A percentile compares a stretch with the other conserved stretches of the same genome.
phyloP scores from a whole-genome alignment of 805 yeast species.

The Lipomyces kockii region DNA sequence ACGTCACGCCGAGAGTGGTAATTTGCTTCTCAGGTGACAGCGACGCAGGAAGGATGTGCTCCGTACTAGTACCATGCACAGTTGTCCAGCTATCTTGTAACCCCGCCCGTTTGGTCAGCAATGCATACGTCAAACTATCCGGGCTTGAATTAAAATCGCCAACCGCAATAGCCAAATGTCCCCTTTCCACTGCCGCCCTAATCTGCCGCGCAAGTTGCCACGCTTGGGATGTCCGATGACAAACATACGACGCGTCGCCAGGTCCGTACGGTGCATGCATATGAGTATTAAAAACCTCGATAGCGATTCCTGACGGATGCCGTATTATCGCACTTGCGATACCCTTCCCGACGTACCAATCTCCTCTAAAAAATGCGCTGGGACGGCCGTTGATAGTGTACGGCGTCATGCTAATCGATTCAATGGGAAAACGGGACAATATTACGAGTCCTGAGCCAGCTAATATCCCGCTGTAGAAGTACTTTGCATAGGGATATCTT shows the following conservation, averaged over 20 bases:
- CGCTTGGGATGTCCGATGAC: slow-evolving; percentile 93
- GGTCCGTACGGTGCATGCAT: slow-evolving; percentile 94
- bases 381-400: slow-evolving; percentile 95
- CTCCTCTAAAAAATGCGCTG: slow-evolving; percentile 90
- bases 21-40: slow-evolving; percentile 58
- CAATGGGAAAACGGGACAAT: slow-evolving; percentile 82
- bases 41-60: slow-evolving; percentile 20
- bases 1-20: slow-evolving; percentile 77
- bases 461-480: slow-evolving; percentile 74
- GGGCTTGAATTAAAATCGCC: slow-evolving; percentile 94
- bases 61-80: slow-evolving; percentile 20
- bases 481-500: slow-evolving; percentile 65
- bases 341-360: slow-evolving; percentile 95
- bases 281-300: slow-evolving; percentile 87
- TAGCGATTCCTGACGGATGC: slow-evolving; percentile 53
- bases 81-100: slow-evolving; percentile 45
- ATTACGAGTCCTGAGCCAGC: slow-evolving; percentile 93
- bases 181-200: slow-evolving; percentile 64
- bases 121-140: slow-evolving; percentile 76
- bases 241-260: slow-evolving; percentile 88
- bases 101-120: slow-evolving; percentile 71
- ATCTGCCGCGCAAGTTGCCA: slow-evolving; percentile 87
- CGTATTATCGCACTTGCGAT: slow-evolving; percentile 72
- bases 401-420: slow-evolving; percentile 73
- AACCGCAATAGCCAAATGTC: slow-evolving; percentile 84